These are phyloP conservation scores for Rugonectria rugulosa DNA, from an alignment of 2,329 filamentous ascomycete species.

Conservation along the genomic window DNA sequence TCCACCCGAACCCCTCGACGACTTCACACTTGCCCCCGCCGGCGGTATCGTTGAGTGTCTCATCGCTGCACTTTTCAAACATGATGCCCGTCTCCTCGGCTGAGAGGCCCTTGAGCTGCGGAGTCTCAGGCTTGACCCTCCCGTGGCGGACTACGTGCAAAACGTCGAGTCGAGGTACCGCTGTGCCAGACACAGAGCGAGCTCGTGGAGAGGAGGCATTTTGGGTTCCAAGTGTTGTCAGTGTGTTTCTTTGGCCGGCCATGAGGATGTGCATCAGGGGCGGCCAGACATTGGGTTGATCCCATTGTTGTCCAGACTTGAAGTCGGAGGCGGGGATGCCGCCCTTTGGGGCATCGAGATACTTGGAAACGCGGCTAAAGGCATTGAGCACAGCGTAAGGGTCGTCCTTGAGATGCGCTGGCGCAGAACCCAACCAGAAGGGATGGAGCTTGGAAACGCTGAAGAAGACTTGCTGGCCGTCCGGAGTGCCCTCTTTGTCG, in stretches of 20 bases:
- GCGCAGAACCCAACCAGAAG: conserved; percentile 73
- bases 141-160: conserved; percentile 74
- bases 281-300: conserved; percentile 75
- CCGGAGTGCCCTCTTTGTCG: conserved; percentile 53
- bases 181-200: conserved; percentile 67
- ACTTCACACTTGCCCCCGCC: conserved; percentile 74
- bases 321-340: conserved; percentile 70
- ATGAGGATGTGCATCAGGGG: conserved; percentile 71
- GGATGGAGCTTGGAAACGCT: conserved; percentile 69
- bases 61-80: conserved; percentile 74
- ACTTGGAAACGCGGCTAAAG: conserved; percentile 60
- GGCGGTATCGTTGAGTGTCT: conserved; percentile 66
- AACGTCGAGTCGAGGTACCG: conserved; percentile 73
- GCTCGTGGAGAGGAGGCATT: conserved; percentile 62
- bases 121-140: conserved; percentile 62
- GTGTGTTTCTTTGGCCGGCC: conserved; percentile 66
- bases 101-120: conserved; percentile 56
- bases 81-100: conserved; percentile 63
- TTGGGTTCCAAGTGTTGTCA: conserved; percentile 60
- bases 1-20: conserved; percentile 76
- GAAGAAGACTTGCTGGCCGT: conserved; percentile 65
- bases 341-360: conserved; percentile 61
- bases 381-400: conserved; percentile 63
- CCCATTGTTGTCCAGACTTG: conserved; percentile 71
- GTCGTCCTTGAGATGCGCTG: conserved; percentile 62